Evolutionary conservation across 2,329 filamentous ascomycete species (phyloP), one percentile per base, ranked within the genome.

Genomic region (Ophiostoma piceae): DNA sequence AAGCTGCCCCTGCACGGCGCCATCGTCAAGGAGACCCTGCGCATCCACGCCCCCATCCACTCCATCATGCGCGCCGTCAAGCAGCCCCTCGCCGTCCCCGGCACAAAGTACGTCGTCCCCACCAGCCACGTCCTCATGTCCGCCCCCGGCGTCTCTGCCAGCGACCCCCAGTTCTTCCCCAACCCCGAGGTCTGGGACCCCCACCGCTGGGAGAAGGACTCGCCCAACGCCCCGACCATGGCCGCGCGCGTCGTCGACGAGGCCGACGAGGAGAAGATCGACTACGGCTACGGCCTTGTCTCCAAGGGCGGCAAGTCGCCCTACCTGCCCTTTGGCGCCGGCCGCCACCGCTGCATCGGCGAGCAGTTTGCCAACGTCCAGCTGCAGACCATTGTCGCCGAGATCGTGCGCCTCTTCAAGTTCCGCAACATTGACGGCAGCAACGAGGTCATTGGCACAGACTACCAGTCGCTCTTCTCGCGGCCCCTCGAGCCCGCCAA

Each of bases 311-410:
- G 92, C 16, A 88, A 87, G 71, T 96, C 91, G 68, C 94, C 94
- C 0, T 98, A 97, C 79, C 87, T 98, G 66, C 94, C 94, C 1
- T 98, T 98, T 77, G 94, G 94, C 71, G 94, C 94, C 39, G 94
- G 94, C 60, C 85, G 94, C 74, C 94, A 98, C 81, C 86, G 94
- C 74, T 98, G 94, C 81, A 97, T 98, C 77, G 94, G 94, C 74
- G 94, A 98, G 84, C 92, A 97, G 77, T 98, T 97, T 79, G 94
- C 94, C 74, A 96, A 96, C 78, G 85, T 96, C 71, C 94, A 98
- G 81, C 84, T 98, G 73, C 90, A 94, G 78, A 93, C 92, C 64
- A 96, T 98, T 74, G 83, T 90, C 14, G 92, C 89, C 67, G 88
- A 88, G 71, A 82, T 94, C 74, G 90, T 96, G 57, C 86, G 92